Conservation (phyloP, 192 early-diverging fungal genomes). For the Umbelopsis vinacea region DNA sequence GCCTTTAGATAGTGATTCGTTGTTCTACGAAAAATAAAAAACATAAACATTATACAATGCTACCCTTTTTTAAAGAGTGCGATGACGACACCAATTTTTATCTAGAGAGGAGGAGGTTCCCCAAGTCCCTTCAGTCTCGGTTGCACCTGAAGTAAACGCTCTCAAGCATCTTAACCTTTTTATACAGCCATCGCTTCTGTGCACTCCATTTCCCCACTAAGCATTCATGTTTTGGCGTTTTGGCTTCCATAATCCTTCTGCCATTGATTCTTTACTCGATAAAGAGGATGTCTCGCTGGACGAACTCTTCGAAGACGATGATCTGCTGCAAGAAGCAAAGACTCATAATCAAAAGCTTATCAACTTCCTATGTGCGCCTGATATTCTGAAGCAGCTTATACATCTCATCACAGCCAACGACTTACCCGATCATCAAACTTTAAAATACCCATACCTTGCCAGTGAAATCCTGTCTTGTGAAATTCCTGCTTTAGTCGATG, state of each 20-base stretch:
- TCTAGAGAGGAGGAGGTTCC: not conserved
- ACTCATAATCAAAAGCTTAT: slow-evolving; percentile 90
- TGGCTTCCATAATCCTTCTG: slow-evolving; percentile 89
- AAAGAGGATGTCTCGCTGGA: slow-evolving; percentile 89
- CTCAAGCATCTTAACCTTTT: slow-evolving; percentile 1
- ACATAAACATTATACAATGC: not conserved
- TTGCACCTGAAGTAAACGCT: not conserved
- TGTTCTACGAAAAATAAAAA: not conserved
- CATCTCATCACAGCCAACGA: slow-evolving; percentile 62
- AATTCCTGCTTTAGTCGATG: slow-evolving; percentile 79
- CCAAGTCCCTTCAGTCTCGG: not conserved
- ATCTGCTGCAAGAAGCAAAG: slow-evolving; percentile 94
- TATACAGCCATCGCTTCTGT: slow-evolving; percentile 1
- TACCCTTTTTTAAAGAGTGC: not conserved
- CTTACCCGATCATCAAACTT: slow-evolving; percentile 77
- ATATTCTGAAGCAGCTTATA: slow-evolving; percentile 13
- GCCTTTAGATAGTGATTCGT: not conserved
- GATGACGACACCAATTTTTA: slow-evolving; percentile 20
- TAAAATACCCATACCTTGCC: slow-evolving; percentile 85
- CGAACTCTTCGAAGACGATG: slow-evolving; percentile 91
- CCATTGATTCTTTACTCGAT: slow-evolving; percentile 91
- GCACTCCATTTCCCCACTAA: slow-evolving; percentile 9
- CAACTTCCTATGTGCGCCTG: slow-evolving; percentile 52
- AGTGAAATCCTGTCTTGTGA: slow-evolving; percentile 82
- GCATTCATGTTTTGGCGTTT: slow-evolving; percentile 89